These are phyloP conservation scores for Penicillium turbatum DNA, from an alignment of 495 filamentous ascomycete species.

Conservation along the genomic window DNA sequence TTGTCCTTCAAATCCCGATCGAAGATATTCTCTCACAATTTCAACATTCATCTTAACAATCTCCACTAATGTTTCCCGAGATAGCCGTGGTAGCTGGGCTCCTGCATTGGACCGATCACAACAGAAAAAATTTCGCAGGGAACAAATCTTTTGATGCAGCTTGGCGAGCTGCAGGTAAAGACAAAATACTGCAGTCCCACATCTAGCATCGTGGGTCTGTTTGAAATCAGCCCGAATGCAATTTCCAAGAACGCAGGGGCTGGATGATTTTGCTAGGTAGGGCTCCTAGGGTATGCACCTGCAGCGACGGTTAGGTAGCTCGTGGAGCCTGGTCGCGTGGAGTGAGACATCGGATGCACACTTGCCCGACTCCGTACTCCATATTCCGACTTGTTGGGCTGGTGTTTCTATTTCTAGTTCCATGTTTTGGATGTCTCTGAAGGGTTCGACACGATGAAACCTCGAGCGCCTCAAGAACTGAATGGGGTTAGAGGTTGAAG, in stretches of 20 bases:
- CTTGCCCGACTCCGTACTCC: neutral
- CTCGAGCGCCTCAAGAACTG: conserved; percentile 19
- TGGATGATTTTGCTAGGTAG: neutral
- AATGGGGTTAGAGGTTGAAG: conserved; percentile 1
- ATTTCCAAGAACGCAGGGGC: conserved; percentile 6
- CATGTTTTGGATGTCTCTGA: conserved; percentile 10
- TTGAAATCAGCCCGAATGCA: conserved; percentile 15
- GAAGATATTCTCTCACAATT: neutral
- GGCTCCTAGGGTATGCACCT: neutral
- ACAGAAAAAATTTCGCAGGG: neutral
- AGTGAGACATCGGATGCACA: conserved; percentile 1
- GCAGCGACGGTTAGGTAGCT: neutral
- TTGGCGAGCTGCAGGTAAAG: neutral
- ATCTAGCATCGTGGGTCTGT: conserved; percentile 2
- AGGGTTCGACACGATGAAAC: conserved; percentile 16
- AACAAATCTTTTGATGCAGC: neutral
- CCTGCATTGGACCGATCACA: conserved; percentile 3
- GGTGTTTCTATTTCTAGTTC: neutral
- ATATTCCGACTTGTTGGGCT: neutral
- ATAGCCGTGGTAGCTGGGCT: neutral
- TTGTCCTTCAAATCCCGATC: neutral
- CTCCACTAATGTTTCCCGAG: neutral
- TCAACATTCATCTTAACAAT: too few relatives aligned
- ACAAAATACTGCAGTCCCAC: conserved; percentile 8
- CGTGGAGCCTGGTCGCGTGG: conserved; percentile 2